Percentiles rank a stretch among this genome's conserved stretches.
These are phyloP conservation scores for Hanseniaspora sp. DNA, from an alignment of 1,139 yeast genomes.

Conservation along the genomic window DNA sequence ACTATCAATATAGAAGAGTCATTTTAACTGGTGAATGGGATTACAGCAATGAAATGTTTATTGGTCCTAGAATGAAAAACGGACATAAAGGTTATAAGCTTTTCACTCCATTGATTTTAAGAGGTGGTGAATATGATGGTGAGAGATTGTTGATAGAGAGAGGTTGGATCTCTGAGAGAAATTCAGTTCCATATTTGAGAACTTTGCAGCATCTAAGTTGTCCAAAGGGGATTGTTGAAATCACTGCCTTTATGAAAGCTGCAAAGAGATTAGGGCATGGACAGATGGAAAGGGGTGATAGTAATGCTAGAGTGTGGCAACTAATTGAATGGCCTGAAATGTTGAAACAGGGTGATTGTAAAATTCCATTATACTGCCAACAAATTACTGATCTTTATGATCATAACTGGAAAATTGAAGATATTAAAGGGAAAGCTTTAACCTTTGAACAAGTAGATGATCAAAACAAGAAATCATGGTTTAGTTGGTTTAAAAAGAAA, in stretches of 20 bases:
- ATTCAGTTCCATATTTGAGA: conserved; percentile 55
- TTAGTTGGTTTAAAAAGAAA: neutral
- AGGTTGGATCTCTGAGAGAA: conserved; percentile 81
- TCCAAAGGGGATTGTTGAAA: conserved; percentile 57
- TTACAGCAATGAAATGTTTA: conserved; percentile 77
- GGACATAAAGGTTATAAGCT: conserved; percentile 70
- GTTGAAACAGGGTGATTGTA: conserved; percentile 50
- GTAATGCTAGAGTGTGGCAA: conserved; percentile 49
- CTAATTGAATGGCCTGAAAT: conserved; percentile 72
- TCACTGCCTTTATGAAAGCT: conserved; percentile 61
- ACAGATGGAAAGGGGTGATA: conserved; percentile 66
- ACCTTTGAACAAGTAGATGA: conserved; percentile 16
- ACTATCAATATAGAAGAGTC: conserved; percentile 74
- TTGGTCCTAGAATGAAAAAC: conserved; percentile 76
- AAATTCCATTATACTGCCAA: conserved; percentile 69
- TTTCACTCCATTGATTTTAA: conserved; percentile 70
- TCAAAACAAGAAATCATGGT: conserved; percentile 7
- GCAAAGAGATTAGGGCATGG: conserved; percentile 61
- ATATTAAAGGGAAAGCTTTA: neutral
- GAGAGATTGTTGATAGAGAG: conserved; percentile 66
- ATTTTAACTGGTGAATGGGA: conserved; percentile 64
- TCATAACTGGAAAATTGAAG: conserved; percentile 28
- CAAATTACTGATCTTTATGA: conserved; percentile 57
- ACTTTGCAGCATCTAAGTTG: conserved; percentile 53
- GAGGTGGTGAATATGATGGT: conserved; percentile 41